Evolutionary conservation across 148 eudicot species (phyloP), one percentile per base, ranked within the genome.

Genomic region (Talinum fruticosum): DNA sequence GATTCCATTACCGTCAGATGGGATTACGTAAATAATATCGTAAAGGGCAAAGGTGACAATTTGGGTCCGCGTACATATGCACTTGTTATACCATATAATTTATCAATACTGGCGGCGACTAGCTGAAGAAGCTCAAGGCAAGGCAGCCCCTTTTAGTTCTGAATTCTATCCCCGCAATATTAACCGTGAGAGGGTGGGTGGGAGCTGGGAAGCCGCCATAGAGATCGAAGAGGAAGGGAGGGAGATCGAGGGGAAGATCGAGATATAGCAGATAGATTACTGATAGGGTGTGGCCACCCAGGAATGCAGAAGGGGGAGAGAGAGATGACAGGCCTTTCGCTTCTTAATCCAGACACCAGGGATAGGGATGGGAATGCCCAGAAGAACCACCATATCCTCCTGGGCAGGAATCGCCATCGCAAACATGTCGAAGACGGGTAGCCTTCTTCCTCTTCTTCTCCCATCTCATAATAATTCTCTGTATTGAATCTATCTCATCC

Each of bases 371-470:
- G 82, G 4, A 78, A 54, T 70, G 72, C 81, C 28, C 70, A 67
- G 28, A 64, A 62, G 34, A 80, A 78, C 61, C 74, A 81, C 36
- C 88, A 84, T 71, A 49, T 83, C 59, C 47, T 79, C 64, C 87
- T 86, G 51, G 97, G 92, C 75, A 75, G 98, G n/a, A 85, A 81
- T 83, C 85, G 91, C 82, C 97, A 92, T 86, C 97, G 98, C 38
- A 94, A 92, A 85, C 86, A 94, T 87, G 90, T 94, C 53, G 91
- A 93, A 70, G 94, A 87, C 94, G 94, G 97, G 79, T 93, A 89
- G 72, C 49, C 75, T 10, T 78, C 74, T 0, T 2, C 67, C 33
- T 38, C 23, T 34, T 44, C 26, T 23, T 26, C 15, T 21, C 14
- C 61, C 16, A 4, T 21, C 15, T 26, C 4, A 44, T 38, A 0